A percentile compares a stretch with the other conserved stretches of the same genome.
Evolutionary conservation across 768 basidiomycete species (phyloP).

Genomic region (Amanita thiersii): DNA sequence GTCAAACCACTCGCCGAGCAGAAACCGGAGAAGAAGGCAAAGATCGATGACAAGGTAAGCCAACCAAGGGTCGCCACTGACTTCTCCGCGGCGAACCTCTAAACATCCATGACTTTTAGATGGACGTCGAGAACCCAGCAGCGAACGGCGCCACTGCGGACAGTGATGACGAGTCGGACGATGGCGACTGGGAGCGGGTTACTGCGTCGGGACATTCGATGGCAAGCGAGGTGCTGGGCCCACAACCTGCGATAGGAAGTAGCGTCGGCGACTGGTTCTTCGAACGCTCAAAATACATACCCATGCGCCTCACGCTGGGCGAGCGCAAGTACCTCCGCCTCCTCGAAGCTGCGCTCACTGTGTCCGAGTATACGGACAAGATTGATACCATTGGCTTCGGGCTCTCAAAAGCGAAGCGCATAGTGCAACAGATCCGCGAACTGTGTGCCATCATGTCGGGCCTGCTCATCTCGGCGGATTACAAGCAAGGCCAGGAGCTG

Average conservation of each 20-base stretch:
- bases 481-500: slow-evolving; percentile 82
- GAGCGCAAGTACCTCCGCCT: slow-evolving; percentile 84
- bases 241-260: slow-evolving; percentile 52
- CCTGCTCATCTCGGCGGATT: slow-evolving; percentile 73
- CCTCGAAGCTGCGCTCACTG: slow-evolving; percentile 75
- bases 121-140: slow-evolving; percentile 34
- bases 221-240: slow-evolving; percentile 35
- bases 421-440: slow-evolving; percentile 81
- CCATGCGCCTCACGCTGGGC: slow-evolving; percentile 60
- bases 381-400: slow-evolving; percentile 78
- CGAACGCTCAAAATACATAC: slow-evolving; percentile 75
- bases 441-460: slow-evolving; percentile 86
- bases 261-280: slow-evolving; percentile 81
- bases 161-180: slow-evolving; percentile 24
- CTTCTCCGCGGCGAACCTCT: background rate
- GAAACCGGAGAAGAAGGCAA: slow-evolving; percentile 19
- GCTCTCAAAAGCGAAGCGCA: slow-evolving; percentile 77
- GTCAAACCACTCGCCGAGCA: slow-evolving; percentile 35
- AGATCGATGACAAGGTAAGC: slow-evolving; percentile 25
- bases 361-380: slow-evolving; percentile 87
- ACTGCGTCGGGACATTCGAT: slow-evolving; percentile 15
- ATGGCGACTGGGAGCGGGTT: slow-evolving; percentile 37
- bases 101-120: slow-evolving; percentile 23
- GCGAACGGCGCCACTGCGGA: slow-evolving; percentile 14
- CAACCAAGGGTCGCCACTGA: slow-evolving; percentile 8